Conservation (phyloP, 345 rosid species). For the Excoecaria agallocha region DNA sequence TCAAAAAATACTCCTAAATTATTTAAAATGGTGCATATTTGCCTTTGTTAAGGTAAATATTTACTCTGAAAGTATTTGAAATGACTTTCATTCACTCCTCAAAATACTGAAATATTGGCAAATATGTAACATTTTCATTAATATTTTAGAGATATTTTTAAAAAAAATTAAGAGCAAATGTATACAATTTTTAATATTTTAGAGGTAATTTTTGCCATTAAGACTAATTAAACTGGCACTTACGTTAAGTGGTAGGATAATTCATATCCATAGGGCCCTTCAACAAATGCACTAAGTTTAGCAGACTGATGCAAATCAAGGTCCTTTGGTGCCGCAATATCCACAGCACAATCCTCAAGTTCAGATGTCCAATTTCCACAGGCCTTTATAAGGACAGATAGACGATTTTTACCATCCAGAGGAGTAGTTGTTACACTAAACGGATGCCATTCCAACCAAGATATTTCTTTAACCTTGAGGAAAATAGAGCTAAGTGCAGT, state of each 20-base stretch:
- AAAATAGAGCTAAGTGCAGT: conserved; percentile 79
- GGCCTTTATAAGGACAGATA: conserved; percentile 70
- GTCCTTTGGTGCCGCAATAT: conserved; percentile 23
- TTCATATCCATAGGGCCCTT: conserved; percentile 89
- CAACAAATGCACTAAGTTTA: conserved; percentile 61
- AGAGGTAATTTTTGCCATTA: too few relatives aligned
- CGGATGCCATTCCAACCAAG: conserved; percentile 96
- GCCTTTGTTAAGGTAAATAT: too few relatives aligned
- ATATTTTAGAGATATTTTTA: too few relatives aligned
- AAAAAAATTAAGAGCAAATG: too few relatives aligned
- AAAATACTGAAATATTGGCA: too few relatives aligned
- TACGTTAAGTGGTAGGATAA: conserved; percentile 68
- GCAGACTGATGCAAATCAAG: conserved; percentile 11
- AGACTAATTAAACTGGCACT: background rate
- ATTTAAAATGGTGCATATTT: too few relatives aligned
- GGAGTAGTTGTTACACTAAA: conserved; percentile 90
- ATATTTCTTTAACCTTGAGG: conserved; percentile 66
- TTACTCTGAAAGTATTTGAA: too few relatives aligned
- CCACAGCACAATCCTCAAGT: conserved; percentile 46
- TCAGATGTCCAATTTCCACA: conserved; percentile 70
- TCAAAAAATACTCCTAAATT: too few relatives aligned
- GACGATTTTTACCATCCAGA: conserved; percentile 57
- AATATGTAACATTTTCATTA: too few relatives aligned
- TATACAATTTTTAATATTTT: too few relatives aligned
- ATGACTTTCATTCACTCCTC: too few relatives aligned